phyloP scores from a whole-genome alignment of 352 stramenopile genomes.

The Pythium guiyangense region DNA sequence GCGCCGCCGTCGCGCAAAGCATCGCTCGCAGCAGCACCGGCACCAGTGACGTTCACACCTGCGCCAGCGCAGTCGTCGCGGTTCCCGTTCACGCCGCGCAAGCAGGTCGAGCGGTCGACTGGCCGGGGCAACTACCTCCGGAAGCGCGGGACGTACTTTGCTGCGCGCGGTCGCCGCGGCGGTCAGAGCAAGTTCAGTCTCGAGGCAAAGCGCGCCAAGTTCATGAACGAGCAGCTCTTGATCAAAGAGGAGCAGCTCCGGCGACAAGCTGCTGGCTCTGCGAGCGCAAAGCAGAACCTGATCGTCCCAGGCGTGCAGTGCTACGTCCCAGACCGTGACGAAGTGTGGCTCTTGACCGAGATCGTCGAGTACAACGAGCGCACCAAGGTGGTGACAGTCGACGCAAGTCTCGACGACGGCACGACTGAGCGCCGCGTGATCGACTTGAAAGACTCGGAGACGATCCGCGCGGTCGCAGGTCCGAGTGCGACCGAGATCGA shows the following conservation, averaged over 20 bases:
- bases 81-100: slow-evolving; percentile 42
- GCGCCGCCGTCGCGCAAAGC: background rate
- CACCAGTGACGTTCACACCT: background rate
- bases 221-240: slow-evolving; percentile 79
- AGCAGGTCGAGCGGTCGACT: slow-evolving; percentile 55
- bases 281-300: slow-evolving; percentile 70
- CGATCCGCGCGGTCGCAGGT: slow-evolving; percentile 78
- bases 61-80: slow-evolving; percentile 18
- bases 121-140: slow-evolving; percentile 65
- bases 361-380: slow-evolving; percentile 83
- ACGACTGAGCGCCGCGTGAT: slow-evolving; percentile 68
- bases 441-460: slow-evolving; percentile 78
- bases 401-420: slow-evolving; percentile 57
- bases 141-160: slow-evolving; percentile 74
- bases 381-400: slow-evolving; percentile 75
- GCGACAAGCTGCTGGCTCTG: slow-evolving; percentile 49
- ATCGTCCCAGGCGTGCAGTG: slow-evolving; percentile 87
- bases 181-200: slow-evolving; percentile 63
- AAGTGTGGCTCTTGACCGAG: slow-evolving; percentile 82
- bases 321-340: slow-evolving; percentile 85
- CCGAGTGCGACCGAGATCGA: slow-evolving; percentile 76
- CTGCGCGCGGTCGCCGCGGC: slow-evolving; percentile 22
- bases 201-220: slow-evolving; percentile 74
- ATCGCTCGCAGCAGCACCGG: slow-evolving; percentile 6
- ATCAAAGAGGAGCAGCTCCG: slow-evolving; percentile 80